Percentiles rank a stretch among this genome's conserved stretches.
Evolutionary conservation across 305 asterid species (phyloP).

Genomic region (Lippia alba): DNA sequence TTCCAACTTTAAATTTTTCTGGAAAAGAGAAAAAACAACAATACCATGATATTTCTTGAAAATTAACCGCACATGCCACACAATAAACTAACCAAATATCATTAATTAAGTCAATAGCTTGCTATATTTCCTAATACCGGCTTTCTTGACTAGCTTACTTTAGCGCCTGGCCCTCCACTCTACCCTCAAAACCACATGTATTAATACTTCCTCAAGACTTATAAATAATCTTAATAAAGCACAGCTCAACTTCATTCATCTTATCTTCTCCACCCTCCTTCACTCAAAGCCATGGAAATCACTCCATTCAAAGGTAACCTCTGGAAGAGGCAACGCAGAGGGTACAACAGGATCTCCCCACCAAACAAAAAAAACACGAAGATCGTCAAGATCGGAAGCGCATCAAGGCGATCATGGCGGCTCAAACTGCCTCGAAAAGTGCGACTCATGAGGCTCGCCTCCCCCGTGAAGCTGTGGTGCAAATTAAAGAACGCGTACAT

Average conservation of each 20-base stretch:
- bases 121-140: background rate
- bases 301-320: conserved; percentile 35
- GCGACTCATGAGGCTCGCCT: conserved; percentile 36
- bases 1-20: too few relatives aligned
- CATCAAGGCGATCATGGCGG: conserved; percentile 45
- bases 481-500: conserved; percentile 59
- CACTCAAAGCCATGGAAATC: conserved; percentile 34
- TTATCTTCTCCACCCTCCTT: too few relatives aligned
- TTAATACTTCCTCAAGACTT: too few relatives aligned
- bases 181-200: too few relatives aligned
- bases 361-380: conserved; percentile 33
- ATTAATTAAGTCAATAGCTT: background rate
- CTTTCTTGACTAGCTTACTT: conserved; percentile 29
- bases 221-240: background rate
- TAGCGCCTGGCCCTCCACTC: too few relatives aligned
- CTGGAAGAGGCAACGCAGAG: conserved; percentile 42
- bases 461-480: conserved; percentile 58
- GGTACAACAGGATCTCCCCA: conserved; percentile 42
- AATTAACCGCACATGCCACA: background rate
- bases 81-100: background rate
- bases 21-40: background rate
- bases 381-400: conserved; percentile 40
- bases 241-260: background rate
- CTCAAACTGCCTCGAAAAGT: conserved; percentile 48
- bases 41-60: background rate